phyloP scores from a whole-genome alignment of 2,329 filamentous ascomycete genomes.

The Pestalotiopsis fici region DNA sequence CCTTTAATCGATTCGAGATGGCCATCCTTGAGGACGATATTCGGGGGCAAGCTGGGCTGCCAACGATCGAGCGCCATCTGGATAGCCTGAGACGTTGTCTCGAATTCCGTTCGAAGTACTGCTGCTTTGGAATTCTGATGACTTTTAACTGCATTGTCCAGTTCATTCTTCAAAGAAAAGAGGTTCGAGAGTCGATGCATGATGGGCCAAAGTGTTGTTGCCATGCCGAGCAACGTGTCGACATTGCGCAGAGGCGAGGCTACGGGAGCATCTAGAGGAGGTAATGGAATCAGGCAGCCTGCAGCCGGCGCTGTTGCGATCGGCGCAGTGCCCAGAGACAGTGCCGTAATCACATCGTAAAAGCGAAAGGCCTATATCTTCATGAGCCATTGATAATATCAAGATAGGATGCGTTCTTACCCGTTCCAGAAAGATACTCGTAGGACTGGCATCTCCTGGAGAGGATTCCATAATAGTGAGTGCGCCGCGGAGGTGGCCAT shows the following conservation, averaged over 20 bases:
- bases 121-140: slow-evolving; percentile 45
- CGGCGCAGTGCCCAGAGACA: slow-evolving; percentile 61
- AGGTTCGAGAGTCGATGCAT: slow-evolving; percentile 62
- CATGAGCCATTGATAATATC: slow-evolving; percentile 28
- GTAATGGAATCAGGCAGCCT: slow-evolving; percentile 46
- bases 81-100: slow-evolving; percentile 53
- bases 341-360: slow-evolving; percentile 65
- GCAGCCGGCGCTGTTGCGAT: slow-evolving; percentile 51
- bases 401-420: slow-evolving; percentile 36
- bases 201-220: slow-evolving; percentile 64
- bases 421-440: slow-evolving; percentile 59
- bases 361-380: slow-evolving; percentile 59
- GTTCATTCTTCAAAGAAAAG: slow-evolving; percentile 50
- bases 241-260: slow-evolving; percentile 52
- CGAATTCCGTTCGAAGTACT: slow-evolving; percentile 50
- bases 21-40: slow-evolving; percentile 29
- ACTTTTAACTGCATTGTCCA: slow-evolving; percentile 44
- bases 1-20: slow-evolving; percentile 15
- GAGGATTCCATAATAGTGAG: slow-evolving; percentile 60
- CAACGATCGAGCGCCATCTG: slow-evolving; percentile 56
- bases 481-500: slow-evolving; percentile 62
- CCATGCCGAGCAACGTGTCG: slow-evolving; percentile 62
- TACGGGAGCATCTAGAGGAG: slow-evolving; percentile 44
- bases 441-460: slow-evolving; percentile 46
- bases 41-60: slow-evolving; percentile 51